phyloP scores from a whole-genome alignment of 306 rosid species.

The Acmispon strigosus region DNA sequence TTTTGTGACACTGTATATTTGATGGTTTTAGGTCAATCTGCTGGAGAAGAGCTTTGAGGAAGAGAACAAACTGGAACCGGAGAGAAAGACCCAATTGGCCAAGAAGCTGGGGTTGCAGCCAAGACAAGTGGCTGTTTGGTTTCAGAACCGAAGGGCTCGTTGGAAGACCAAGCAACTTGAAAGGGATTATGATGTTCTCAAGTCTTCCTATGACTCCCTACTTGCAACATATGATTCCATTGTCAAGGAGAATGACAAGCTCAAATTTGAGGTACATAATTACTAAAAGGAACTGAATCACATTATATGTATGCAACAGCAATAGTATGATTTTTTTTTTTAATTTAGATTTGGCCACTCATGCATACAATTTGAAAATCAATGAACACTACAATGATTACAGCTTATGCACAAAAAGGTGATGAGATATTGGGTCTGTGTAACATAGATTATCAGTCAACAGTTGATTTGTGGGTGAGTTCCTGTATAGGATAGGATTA shows the following conservation, averaged over 20 bases:
- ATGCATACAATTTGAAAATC: background rate
- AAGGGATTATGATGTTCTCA: slow-evolving; percentile 85
- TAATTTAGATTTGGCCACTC: slow-evolving; percentile 5
- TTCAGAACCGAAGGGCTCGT: slow-evolving; percentile 95
- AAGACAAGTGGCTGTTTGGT: slow-evolving; percentile 98
- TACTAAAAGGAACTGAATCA: background rate
- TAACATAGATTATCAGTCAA: background rate
- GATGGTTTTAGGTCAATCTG: slow-evolving; percentile 56
- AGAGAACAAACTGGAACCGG: slow-evolving; percentile 99
- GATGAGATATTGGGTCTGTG: slow-evolving; percentile 15
- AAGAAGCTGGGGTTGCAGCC: slow-evolving; percentile 95
- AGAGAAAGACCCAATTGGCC: slow-evolving; percentile 79
- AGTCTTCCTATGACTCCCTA: slow-evolving; percentile 76
- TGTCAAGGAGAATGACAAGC: slow-evolving; percentile 76
- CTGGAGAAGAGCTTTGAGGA: slow-evolving; percentile 94
- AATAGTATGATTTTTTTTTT: background rate
- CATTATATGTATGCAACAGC: background rate
- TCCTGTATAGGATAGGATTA: slow-evolving; percentile 26
- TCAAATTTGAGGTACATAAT: slow-evolving; percentile 70
- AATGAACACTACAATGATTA: background rate
- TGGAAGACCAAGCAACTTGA: slow-evolving; percentile 99
- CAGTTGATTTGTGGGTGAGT: slow-evolving; percentile 14
- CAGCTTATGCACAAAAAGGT: slow-evolving; percentile 14
- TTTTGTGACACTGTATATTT: slow-evolving; percentile 11
- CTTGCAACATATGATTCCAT: slow-evolving; percentile 57